A percentile compares a stretch with the other conserved stretches of the same genome.
Conservation (phyloP, 2,329 filamentous ascomycete species). For the Seiridium unicorne region DNA sequence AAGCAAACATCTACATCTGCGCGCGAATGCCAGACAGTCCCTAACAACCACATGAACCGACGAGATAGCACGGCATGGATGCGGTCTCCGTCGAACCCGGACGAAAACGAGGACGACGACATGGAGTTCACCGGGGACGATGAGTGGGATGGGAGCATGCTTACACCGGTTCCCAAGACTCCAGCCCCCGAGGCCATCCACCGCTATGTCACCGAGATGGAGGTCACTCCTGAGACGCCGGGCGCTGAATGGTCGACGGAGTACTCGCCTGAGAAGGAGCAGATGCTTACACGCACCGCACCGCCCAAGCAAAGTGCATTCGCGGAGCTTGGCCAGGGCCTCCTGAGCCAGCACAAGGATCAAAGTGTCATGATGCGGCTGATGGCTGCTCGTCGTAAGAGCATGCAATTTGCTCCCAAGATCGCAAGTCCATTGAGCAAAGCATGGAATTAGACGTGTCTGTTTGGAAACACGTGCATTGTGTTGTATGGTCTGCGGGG, state of each 20-base stretch:
- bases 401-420: conserved; percentile 74
- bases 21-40: conserved; percentile 37
- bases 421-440: conserved; percentile 69
- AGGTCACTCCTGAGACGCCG: conserved; percentile 45
- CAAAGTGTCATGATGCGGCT: conserved; percentile 59
- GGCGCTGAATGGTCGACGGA: conserved; percentile 30
- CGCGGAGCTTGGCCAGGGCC: conserved; percentile 39
- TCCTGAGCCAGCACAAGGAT: conserved; percentile 51
- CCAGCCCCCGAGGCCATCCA: conserved; percentile 55
- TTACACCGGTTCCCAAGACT: conserved; percentile 59
- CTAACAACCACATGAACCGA: conserved; percentile 48
- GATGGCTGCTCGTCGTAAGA: conserved; percentile 73
- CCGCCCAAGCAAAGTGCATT: conserved; percentile 45
- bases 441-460: conserved; percentile 40
- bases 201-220: conserved; percentile 42
- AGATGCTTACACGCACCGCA: conserved; percentile 50
- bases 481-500: too few relatives aligned
- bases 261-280: conserved; percentile 31
- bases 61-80: conserved; percentile 56
- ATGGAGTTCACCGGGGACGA: conserved; percentile 27
- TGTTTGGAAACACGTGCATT: too few relatives aligned
- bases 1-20: conserved; percentile 25
- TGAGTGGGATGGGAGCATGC: conserved; percentile 38
- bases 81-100: conserved; percentile 48
- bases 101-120: conserved; percentile 23